Conservation (phyloP, 1,284 basidiomycete species). For the Ganoderma meredithae region DNA sequence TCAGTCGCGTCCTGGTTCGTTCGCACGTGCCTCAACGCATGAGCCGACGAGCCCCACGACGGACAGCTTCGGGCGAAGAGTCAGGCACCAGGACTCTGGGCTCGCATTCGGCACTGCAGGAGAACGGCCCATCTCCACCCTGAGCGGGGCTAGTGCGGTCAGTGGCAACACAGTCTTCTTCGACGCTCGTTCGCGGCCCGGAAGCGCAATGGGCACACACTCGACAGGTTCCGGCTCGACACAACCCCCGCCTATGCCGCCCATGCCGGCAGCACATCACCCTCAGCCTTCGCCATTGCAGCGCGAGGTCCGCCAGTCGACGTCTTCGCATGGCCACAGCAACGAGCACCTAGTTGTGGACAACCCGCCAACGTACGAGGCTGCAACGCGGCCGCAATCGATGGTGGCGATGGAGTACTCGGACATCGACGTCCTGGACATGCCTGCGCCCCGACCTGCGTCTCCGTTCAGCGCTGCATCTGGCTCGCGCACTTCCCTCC, state of each 20-base stretch:
- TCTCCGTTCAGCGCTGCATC: slow-evolving; percentile 54
- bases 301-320: slow-evolving; percentile 25
- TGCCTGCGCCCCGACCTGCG: slow-evolving; percentile 62
- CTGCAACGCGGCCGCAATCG: slow-evolving; percentile 25
- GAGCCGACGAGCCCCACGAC: slow-evolving; percentile 25
- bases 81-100: slow-evolving; percentile 29
- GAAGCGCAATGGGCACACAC: slow-evolving; percentile 42
- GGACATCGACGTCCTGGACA: slow-evolving; percentile 62
- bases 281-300: slow-evolving; percentile 28
- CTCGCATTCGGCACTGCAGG: slow-evolving; percentile 48
- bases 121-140: slow-evolving; percentile 60
- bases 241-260: slow-evolving; percentile 46
- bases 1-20: slow-evolving; percentile 32
- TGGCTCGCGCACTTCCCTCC: slow-evolving; percentile 42
- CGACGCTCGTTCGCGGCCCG: slow-evolving; percentile 62
- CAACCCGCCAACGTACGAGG: slow-evolving; percentile 47
- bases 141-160: slow-evolving; percentile 58
- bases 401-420: slow-evolving; percentile 33
- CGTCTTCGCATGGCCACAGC: slow-evolving; percentile 31
- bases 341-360: slow-evolving; percentile 34
- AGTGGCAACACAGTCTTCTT: slow-evolving; percentile 65
- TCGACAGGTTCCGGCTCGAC: slow-evolving; percentile 37
- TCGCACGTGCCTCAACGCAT: slow-evolving; percentile 28
- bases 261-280: slow-evolving; percentile 24
- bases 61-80: slow-evolving; percentile 30